Evolutionary conservation across 352 stramenopile species (phyloP).

Genomic region (Pythium apleroticum): DNA sequence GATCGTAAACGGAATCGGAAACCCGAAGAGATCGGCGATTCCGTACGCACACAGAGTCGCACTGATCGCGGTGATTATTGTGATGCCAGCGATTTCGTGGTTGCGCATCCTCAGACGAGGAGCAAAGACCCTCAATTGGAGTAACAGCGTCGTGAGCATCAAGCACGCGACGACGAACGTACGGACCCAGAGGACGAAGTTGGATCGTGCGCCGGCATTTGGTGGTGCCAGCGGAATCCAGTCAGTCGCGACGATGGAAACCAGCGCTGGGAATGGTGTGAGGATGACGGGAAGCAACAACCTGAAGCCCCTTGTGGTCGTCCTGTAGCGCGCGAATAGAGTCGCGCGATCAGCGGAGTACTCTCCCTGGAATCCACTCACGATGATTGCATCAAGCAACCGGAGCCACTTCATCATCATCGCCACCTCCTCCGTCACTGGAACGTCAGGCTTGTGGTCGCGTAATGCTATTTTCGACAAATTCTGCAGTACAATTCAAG

Average conservation of each 20-base stretch:
- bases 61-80: neutral
- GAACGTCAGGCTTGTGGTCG: no score
- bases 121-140: neutral
- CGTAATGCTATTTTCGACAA: neutral
- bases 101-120: neutral
- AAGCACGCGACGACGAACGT: neutral
- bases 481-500: no score
- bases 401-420: neutral
- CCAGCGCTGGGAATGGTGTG: neutral
- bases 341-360: constrained; percentile 8
- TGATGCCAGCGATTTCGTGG: neutral
- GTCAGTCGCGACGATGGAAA: neutral
- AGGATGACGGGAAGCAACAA: neutral
- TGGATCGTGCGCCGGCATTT: neutral
- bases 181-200: neutral
- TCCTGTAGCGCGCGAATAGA: neutral
- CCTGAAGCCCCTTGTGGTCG: neutral
- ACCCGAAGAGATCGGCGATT: neutral
- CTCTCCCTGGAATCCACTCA: neutral
- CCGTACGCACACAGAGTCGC: neutral
- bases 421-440: no score
- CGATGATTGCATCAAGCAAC: neutral
- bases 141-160: neutral
- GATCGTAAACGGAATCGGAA: constrained; percentile 18
- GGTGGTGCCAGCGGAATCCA: neutral